A percentile compares a stretch with the other conserved stretches of the same genome.
Conservation (phyloP, 192 early-diverging fungal genomes). For the Coemansia sp. region DNA sequence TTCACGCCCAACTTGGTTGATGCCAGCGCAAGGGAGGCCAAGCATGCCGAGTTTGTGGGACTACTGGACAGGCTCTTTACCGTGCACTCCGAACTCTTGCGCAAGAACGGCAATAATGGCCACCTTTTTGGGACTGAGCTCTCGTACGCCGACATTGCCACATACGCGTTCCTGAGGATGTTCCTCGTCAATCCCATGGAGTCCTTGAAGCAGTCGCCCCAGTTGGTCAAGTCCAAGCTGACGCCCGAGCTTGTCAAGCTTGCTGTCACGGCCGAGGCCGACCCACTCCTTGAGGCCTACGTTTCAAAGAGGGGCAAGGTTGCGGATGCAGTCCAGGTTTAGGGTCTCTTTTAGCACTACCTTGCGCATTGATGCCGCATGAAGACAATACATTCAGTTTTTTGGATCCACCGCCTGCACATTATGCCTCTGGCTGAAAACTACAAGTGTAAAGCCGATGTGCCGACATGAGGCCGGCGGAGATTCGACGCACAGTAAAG, state of each 20-base stretch:
- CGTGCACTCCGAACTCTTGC: conserved; percentile 39
- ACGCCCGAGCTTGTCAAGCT: conserved; percentile 40
- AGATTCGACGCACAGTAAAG: background rate
- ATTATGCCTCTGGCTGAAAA: background rate
- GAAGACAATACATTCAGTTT: background rate
- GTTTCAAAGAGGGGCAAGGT: background rate
- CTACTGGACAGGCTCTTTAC: conserved; percentile 22
- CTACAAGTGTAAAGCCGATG: background rate
- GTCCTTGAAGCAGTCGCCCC: background rate
- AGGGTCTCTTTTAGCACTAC: background rate
- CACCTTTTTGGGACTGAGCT: conserved; percentile 45
- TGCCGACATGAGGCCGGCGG: background rate
- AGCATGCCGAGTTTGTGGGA: conserved; percentile 8
- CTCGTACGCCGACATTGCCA: conserved; percentile 44
- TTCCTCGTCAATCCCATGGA: background rate
- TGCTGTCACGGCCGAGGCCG: conserved; percentile 22
- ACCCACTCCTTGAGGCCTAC: conserved; percentile 5
- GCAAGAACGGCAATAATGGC: conserved; percentile 56
- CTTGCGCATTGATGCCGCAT: background rate
- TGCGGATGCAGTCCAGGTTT: background rate
- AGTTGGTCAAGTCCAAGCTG: conserved; percentile 6
- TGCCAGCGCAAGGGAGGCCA: background rate
- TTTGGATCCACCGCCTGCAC: background rate
- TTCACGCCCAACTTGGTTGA: background rate
- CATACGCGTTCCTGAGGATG: conserved; percentile 19